Base-by-base conservation (phyloP, 371 early-diverging fungal genomes). In the Rhizopus arrhizus region DNA sequence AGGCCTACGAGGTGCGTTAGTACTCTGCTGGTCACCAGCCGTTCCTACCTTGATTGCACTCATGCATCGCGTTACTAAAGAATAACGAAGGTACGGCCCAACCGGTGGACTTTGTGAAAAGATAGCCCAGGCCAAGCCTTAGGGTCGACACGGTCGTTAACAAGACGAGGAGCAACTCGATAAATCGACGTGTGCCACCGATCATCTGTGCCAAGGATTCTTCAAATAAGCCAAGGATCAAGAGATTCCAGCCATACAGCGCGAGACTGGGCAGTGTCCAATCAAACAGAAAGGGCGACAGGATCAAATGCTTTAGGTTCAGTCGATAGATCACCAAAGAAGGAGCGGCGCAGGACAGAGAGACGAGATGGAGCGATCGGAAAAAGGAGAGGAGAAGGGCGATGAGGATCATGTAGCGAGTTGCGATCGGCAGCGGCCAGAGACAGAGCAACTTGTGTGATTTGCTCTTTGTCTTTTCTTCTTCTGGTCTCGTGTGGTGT, bases 1-100 rank as follows among this genome's bases (percentile, higher is more conserved):
- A 85, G 62, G 4, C 86, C 86, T 86, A 63, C 15, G 11, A 32
- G 16, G 36, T 33, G 15, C 8, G 7, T 43, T n/a, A 43, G 13
- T 41, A 36, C 38, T 22, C 45, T 9, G 22, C 2, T 2, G 2
- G 22, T 22, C 22, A 22, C 22, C 57, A 40, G 58, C 48, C 33
- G 10, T 55, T 22, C 22, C 22, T 79, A 85, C 87, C 87, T 72
- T 83, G 74, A 60, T 69, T 85, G 66, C 84, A 85, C 47, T 86
- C 87, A 62, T 83, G 84, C 63, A 84, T 68, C 2, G 82, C 68
- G 59, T 86, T 78, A 57, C 79, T 84, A 56, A 86, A 86, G 55
- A 86, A 85, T 16, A 86, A 61, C 1, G 61, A 64, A 34, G 87
- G 87, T 32, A 84, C 56, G 1, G 81, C 78, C 75, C 74, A 86